Base-by-base conservation (phyloP, 148 eudicot genomes). In the Rhododendron williamsianum region DNA sequence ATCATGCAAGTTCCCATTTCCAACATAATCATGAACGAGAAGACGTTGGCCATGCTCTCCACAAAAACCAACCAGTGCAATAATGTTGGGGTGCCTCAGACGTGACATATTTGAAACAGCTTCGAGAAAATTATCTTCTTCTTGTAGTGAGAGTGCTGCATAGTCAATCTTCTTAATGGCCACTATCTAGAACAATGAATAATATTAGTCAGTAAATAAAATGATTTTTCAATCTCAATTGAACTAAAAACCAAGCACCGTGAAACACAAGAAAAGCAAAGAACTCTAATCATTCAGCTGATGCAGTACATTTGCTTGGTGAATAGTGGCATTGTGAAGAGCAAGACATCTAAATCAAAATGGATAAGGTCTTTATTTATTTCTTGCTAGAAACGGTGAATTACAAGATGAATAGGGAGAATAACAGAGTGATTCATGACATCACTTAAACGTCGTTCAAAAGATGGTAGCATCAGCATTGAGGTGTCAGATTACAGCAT, bases 21-120 rank as follows among this genome's bases (percentile, higher is more conserved):
- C 91, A 45, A 97, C 80, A 87, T 94, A 92, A 84, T 97, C 99
- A 89, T 94, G 91, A 85, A 93, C 95, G 86, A 97, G 88, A 88
- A 97, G 96, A 45, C 98, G 95, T 83, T 97, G 99, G 0, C 96
- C 99, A 86, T 95, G 93, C 88, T 95, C 99, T 69, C 93, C 92
- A 87, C 99, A 97, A 79, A 93, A 97, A 43, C 98, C 99, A 19
- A 90, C 94, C 86, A 97, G 81, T 51, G 95, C 88, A 85, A 95
- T 95, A 45, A 95, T 89, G 87, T 94, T 97, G 48, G 98, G 98
- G 80, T 97, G 98, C 91, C 98, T 94, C 46, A 97, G 91, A 46
- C 98, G 96, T 76, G 99, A 92, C 96, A 97, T 97, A 84, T 93
- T 97, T 87, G 99, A 94, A 77, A 95, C 92, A 69, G 98, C 99